Conservation (phyloP, 1,139 yeast genomes). For the Tardiomyces blankii region DNA sequence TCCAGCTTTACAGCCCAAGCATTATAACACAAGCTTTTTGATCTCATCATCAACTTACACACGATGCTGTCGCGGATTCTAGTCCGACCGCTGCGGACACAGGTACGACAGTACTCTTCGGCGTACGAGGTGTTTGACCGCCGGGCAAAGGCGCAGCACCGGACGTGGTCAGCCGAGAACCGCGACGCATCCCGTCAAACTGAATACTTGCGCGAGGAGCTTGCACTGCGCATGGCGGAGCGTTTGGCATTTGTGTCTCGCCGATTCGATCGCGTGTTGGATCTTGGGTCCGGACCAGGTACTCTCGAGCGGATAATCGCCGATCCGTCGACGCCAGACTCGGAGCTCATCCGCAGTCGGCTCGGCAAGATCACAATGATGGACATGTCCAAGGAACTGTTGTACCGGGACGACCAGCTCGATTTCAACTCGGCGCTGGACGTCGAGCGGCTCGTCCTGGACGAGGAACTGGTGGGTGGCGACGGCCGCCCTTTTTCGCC, state of each 20-base stretch:
- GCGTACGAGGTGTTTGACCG: conserved; percentile 56
- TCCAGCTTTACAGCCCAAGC: too few relatives aligned
- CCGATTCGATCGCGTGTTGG: conserved; percentile 48
- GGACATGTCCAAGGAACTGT: conserved; percentile 47
- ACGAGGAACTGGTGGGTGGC: conserved; percentile 42
- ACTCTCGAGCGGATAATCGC: conserved; percentile 35
- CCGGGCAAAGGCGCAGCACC: conserved; percentile 45
- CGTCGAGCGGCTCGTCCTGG: conserved; percentile 42
- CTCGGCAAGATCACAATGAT: conserved; percentile 53
- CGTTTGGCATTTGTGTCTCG: conserved; percentile 65
- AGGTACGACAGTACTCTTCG: background rate
- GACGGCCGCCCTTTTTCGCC: conserved; percentile 8
- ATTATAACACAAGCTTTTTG: too few relatives aligned
- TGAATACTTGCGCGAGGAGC: conserved; percentile 70
- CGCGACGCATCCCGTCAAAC: conserved; percentile 41
- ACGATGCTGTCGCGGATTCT: too few relatives aligned
- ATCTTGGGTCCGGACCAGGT: conserved; percentile 69
- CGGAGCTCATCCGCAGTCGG: conserved; percentile 38
- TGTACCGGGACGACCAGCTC: conserved; percentile 37
- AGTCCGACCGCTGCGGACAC: too few relatives aligned
- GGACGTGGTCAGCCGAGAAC: conserved; percentile 40
- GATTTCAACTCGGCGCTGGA: conserved; percentile 34
- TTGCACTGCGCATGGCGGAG: conserved; percentile 63
- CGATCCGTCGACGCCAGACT: conserved; percentile 32
- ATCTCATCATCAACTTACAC: too few relatives aligned